Evolutionary conservation across 2,329 filamentous ascomycete species (phyloP).

Genomic region (Pleochaeta shiraiana): DNA sequence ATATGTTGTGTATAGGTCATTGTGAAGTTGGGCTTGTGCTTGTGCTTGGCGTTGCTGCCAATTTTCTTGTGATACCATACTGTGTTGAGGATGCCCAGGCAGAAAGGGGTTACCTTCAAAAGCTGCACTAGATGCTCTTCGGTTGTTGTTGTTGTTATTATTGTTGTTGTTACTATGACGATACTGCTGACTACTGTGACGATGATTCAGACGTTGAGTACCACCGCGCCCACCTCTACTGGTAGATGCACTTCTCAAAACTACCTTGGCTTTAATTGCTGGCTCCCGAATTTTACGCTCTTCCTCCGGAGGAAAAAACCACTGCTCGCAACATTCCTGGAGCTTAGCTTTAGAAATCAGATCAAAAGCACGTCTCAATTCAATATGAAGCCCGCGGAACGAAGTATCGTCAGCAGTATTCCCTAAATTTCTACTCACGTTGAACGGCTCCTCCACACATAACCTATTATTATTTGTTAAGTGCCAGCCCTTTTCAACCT

Average conservation of each 20-base stretch:
- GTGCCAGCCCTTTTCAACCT: slow-evolving; percentile 78
- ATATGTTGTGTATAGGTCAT: slow-evolving; percentile 19
- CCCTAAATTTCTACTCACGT: slow-evolving; percentile 66
- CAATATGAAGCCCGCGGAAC: slow-evolving; percentile 74
- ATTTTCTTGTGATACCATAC: slow-evolving; percentile 14
- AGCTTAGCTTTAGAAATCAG: slow-evolving; percentile 59
- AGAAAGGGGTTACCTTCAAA: slow-evolving; percentile 15
- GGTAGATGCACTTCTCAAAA: slow-evolving; percentile 33
- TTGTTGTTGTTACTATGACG: no score
- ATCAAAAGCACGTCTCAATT: slow-evolving; percentile 75
- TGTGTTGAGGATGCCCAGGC: slow-evolving; percentile 9
- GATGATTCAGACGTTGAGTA: slow-evolving; percentile 11
- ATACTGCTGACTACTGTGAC: slow-evolving; percentile 12
- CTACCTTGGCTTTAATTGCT: slow-evolving; percentile 29
- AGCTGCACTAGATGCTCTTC: slow-evolving; percentile 17
- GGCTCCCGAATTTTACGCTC: slow-evolving; percentile 29
- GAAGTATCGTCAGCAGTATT: slow-evolving; percentile 95
- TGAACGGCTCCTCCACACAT: slow-evolving; percentile 96
- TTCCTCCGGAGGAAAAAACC: slow-evolving; percentile 64
- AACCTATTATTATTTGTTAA: slow-evolving; percentile 59
- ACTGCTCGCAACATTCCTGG: slow-evolving; percentile 69
- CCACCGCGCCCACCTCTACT: slow-evolving; percentile 17
- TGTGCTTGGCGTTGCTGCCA: slow-evolving; percentile 19
- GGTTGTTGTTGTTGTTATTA: slow-evolving; percentile 14
- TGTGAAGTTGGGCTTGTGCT: slow-evolving; percentile 19